Percentiles rank a stretch among this genome's conserved stretches.
Evolutionary conservation across 306 rosid species (phyloP).

Genomic region (Pachyrhizus erosus): DNA sequence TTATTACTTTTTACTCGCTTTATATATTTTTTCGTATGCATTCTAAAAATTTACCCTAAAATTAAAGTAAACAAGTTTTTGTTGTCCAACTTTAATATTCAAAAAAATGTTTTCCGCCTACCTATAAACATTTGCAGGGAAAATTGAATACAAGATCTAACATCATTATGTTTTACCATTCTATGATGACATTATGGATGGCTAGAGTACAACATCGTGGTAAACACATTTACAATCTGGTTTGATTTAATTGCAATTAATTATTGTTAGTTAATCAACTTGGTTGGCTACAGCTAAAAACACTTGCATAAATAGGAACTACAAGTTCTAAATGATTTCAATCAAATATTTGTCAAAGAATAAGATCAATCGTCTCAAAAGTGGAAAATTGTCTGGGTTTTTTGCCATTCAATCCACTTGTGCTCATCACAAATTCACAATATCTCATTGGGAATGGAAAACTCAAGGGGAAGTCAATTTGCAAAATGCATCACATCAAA

Average conservation of each 20-base stretch:
- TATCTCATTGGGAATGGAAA: background rate
- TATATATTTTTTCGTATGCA: too few relatives aligned
- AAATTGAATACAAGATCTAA: background rate
- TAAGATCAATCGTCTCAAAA: background rate
- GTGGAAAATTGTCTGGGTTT: background rate
- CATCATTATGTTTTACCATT: background rate
- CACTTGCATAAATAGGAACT: background rate
- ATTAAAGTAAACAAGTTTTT: background rate
- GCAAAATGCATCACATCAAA: background rate
- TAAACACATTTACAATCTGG: background rate
- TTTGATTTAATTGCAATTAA: background rate
- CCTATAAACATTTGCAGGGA: background rate
- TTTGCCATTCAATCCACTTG: background rate
- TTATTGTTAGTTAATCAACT: background rate
- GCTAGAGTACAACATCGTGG: background rate
- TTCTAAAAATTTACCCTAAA: too few relatives aligned
- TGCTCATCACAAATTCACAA: background rate
- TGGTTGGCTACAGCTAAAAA: background rate
- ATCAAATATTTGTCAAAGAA: background rate
- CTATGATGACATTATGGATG: background rate
- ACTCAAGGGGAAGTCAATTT: background rate
- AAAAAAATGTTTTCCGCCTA: background rate
- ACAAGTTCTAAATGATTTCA: background rate
- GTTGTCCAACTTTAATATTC: background rate
- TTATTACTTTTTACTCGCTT: too few relatives aligned